Evolutionary conservation across 495 filamentous ascomycete species (phyloP), one percentile per base, ranked within the genome.

Genomic region (Endocarpon pusillum): DNA sequence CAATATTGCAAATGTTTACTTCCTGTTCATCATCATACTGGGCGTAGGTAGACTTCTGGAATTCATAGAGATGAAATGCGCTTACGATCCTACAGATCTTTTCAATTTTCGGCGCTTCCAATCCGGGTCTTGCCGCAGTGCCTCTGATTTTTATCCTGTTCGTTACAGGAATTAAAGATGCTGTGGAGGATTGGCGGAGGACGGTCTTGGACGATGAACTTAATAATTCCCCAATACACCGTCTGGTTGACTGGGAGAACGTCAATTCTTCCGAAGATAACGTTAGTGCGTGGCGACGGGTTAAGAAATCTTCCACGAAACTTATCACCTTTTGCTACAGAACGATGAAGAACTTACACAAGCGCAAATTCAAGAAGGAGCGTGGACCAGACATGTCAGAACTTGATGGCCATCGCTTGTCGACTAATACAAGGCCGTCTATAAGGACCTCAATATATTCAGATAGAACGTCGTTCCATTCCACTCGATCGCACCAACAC

Each of bases 1-100:
- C 58, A 96, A 96, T 53, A 81, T 99, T 43, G 91, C 91, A 35
- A 99, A 96, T 54, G 74, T 96, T 24, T 99, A 94, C 55, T 99
- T 99, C 66, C 64, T 96, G 36, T 93, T 94, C 58, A 70, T 89
- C 41, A 87, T 93, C 52, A 87, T 99, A 50, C 71, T 99, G 36
- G 69, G 75, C 42, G 91, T 96, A 75, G 55, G 85, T 67, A 29
- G 31, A 19, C 27, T 15, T 17, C 12, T n/a, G 28, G 14, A 5
- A 4, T 30, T 17, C 4, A 22, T 8, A 12, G 11, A 11, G 17
- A 6, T 26, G 21, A 19, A 29, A 22, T 16, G 9, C 27, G 17
- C 41, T 55, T 18, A 51, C 34, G 7, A 38, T n/a, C 33, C 10
- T 42, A 21, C 64, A 96, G 91, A 82, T 87, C 54, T 96, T 94